Conservation (phyloP, 1,139 yeast genomes). For the Arxiozyma slooffiae region DNA sequence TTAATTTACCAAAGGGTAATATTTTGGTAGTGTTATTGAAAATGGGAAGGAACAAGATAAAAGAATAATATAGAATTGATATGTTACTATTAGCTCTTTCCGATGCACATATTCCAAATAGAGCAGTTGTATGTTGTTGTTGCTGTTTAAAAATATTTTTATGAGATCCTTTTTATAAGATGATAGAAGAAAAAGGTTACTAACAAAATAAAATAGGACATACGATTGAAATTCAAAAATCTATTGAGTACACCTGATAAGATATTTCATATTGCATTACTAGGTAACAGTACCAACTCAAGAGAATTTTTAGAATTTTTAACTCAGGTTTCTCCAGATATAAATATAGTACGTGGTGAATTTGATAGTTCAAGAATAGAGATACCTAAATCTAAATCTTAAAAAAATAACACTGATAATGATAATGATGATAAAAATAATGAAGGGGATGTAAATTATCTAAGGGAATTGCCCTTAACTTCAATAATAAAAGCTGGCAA, state of each 20-base stretch:
- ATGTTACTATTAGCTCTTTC: conserved; percentile 89
- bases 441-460: background rate
- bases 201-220: conserved; percentile 26
- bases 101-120: conserved; percentile 80
- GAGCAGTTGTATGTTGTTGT: conserved; percentile 45
- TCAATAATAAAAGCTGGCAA: conserved; percentile 59
- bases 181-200: background rate
- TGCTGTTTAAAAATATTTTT: background rate
- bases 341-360: conserved; percentile 76
- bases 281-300: conserved; percentile 78
- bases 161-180: background rate
- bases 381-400: conserved; percentile 20
- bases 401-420: conserved; percentile 41
- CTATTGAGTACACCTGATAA: conserved; percentile 64
- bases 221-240: conserved; percentile 51
- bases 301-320: conserved; percentile 54
- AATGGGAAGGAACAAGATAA: background rate
- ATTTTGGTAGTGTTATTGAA: too few species aligned
- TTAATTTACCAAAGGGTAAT: too few species aligned
- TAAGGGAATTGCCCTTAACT: conserved; percentile 50
- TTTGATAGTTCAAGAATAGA: conserved; percentile 36
- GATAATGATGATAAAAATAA: conserved; percentile 18
- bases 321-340: conserved; percentile 57
- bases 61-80: background rate
- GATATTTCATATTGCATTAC: conserved; percentile 72